A percentile compares a stretch with the other conserved stretches of the same genome.
phyloP scores from a whole-genome alignment of 768 basidiomycete species.

The Amanita rubescens region DNA sequence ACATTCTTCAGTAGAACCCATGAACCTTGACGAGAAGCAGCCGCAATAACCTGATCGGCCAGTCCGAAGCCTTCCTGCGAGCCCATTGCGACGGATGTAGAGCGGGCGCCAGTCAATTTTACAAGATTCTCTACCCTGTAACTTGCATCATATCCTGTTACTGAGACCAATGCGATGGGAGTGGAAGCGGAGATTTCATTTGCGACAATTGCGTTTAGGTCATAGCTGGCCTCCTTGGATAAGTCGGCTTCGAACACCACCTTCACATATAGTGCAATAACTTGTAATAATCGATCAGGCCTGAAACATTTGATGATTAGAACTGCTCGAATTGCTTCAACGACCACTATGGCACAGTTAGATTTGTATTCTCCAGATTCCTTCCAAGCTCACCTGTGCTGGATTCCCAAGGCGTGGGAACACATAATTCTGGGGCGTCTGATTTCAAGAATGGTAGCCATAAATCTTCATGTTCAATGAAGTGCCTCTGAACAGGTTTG shows the following conservation, averaged over 20 bases:
- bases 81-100: conserved; percentile 94
- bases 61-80: conserved; percentile 95
- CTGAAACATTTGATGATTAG: conserved; percentile 86
- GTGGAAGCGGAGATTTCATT: conserved; percentile 76
- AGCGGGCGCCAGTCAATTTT: conserved; percentile 66
- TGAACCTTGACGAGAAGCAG: conserved; percentile 86
- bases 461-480: conserved; percentile 51
- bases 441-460: conserved; percentile 74
- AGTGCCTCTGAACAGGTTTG: conserved; percentile 61
- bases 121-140: conserved; percentile 89
- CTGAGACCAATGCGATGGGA: conserved; percentile 86
- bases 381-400: conserved; percentile 55
- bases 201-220: conserved; percentile 68
- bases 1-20: conserved; percentile 99
- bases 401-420: conserved; percentile 77
- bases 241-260: conserved; percentile 77
- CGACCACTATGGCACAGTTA: conserved; percentile 41
- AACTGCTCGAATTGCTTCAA: conserved; percentile 68
- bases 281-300: conserved; percentile 85
- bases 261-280: conserved; percentile 67
- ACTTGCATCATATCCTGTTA: conserved; percentile 97
- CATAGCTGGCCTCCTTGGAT: conserved; percentile 63
- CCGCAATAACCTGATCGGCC: conserved; percentile 92
- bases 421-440: conserved; percentile 52
- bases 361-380: conserved; percentile 5